phyloP scores from a whole-genome alignment of 2,329 filamentous ascomycete species.

The Pseudopyrenochaeta lycopersici region DNA sequence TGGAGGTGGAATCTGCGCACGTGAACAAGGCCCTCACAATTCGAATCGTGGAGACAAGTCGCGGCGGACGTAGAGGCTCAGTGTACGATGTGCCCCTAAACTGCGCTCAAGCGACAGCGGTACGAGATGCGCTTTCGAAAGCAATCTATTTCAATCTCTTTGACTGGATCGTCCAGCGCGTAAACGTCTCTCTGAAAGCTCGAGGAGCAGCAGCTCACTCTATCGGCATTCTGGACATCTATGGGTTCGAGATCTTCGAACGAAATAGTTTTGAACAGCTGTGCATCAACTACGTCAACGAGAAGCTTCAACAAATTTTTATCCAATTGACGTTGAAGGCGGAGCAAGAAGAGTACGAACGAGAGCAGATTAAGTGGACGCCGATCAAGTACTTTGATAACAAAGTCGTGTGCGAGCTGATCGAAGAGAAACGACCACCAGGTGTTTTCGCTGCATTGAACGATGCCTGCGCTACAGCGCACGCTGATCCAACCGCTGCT shows the following conservation, averaged over 20 bases:
- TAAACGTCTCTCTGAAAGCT: constrained; percentile 88
- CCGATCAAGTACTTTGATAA: constrained; percentile 99
- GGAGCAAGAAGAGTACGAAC: constrained; percentile 95
- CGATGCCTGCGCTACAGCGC: constrained; percentile 97
- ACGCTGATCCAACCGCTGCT: constrained; percentile 91
- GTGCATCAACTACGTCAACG: constrained; percentile 99
- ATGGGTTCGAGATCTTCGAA: constrained; percentile 99
- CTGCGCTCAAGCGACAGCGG: constrained; percentile 82
- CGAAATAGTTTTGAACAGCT: constrained; percentile 98
- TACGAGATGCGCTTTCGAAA: constrained; percentile 90
- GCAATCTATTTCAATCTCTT: constrained; percentile 98
- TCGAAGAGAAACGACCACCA: constrained; percentile 88
- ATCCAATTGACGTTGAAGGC: constrained; percentile 96
- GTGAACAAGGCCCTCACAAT: constrained; percentile 89
- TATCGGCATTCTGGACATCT: constrained; percentile 98
- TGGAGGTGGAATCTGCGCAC: constrained; percentile 83
- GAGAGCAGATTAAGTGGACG: constrained; percentile 97
- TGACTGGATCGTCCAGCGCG: constrained; percentile 95
- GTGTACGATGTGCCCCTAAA: constrained; percentile 83
- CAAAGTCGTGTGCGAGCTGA: constrained; percentile 97
- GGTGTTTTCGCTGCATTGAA: constrained; percentile 96
- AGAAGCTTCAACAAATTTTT: constrained; percentile 98
- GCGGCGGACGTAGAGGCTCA: constrained; percentile 71
- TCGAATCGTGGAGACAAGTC: constrained; percentile 79
- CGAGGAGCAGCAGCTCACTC: constrained; percentile 79